Percentiles rank a stretch among this genome's conserved stretches.
Conservation (phyloP, 164 flowering plant species). For the Kingdonia uniflora region DNA sequence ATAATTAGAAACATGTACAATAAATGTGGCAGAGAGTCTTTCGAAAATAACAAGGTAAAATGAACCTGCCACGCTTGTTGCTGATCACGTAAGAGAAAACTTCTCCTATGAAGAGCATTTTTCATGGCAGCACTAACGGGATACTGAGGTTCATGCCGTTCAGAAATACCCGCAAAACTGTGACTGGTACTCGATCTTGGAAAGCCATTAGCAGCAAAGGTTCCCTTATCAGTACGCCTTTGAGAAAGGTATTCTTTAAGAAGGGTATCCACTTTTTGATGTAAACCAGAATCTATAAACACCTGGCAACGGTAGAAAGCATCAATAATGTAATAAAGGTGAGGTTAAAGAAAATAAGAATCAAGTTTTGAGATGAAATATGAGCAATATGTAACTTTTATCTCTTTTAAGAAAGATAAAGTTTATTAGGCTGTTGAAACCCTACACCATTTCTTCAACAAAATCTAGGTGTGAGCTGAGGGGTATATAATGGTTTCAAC, state of each 20-base stretch:
- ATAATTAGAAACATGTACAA: neutral
- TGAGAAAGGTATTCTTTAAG: slow-evolving; percentile 46
- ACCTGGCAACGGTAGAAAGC: slow-evolving; percentile 30
- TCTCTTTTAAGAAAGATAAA: too few species aligned
- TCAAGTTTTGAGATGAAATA: too few species aligned
- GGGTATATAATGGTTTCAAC: too few species aligned
- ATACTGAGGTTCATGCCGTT: slow-evolving; percentile 41
- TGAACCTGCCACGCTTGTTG: slow-evolving; percentile 87
- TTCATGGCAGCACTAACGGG: slow-evolving; percentile 43
- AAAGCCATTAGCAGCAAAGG: slow-evolving; percentile 22
- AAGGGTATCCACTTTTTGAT: slow-evolving; percentile 53
- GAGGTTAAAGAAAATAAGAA: too few species aligned
- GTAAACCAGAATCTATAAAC: slow-evolving; percentile 37
- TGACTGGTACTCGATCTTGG: slow-evolving; percentile 52
- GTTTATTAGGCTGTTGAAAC: too few species aligned
- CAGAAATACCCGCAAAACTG: slow-evolving; percentile 63
- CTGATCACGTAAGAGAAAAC: slow-evolving; percentile 51
- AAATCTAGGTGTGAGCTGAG: too few species aligned
- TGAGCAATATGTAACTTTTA: neutral
- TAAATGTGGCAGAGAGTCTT: neutral
- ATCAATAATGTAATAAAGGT: neutral
- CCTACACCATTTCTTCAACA: too few species aligned
- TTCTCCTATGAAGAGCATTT: slow-evolving; percentile 43
- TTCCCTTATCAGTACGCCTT: slow-evolving; percentile 29
- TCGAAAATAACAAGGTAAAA: slow-evolving; percentile 5